Evolutionary conservation across 2,329 filamentous ascomycete genomes (phyloP), one percentile per base, ranked within the genome.

Genomic region (Aspergillus oerlinghausenensis): DNA sequence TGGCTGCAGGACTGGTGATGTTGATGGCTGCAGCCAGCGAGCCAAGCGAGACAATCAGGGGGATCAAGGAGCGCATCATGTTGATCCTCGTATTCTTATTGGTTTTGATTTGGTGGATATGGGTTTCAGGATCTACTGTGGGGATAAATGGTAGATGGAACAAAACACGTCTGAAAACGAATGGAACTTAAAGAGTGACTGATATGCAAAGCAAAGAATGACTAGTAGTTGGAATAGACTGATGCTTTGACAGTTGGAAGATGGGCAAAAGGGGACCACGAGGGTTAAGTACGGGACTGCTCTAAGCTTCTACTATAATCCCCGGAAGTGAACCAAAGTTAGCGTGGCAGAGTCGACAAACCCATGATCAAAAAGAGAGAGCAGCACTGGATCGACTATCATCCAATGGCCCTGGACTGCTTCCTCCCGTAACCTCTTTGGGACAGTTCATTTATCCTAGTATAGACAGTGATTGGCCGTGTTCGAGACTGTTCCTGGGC

Each of bases 1-100:
- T 75, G 51, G 60, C 58, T 5, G 63, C 55, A 6, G 75, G 75
- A 49, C 62, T 54, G 43, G 56, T 65, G 57, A 69, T 67, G 49
- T 60, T 55, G 49, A 69, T 60, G 52, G 65, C 66, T 17, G 65
- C 52, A 28, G 47, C 64, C 21, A 66, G 50, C 25, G 64, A 60
- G n/a, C 58, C 51, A 38, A 66, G 51, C 25, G 64, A 60, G 14
- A 58, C 50, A 28, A 65, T 32, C 50, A 56, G 50, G 55, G 58
- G 26, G 14, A 61, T 32, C 47, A 61, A 17, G 35, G 48, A 42
- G 29, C 52, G 55, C 59, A 61, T 61, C 32, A 38, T 29, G 43
- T 14, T 43, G 35, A 19, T 23, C 17, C 40, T 19, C 32, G 42
- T 45, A 23, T 45, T 19, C 21, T 45, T 21, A 29, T 43, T 23